These are phyloP conservation scores for Dothistroma septosporum DNA, from an alignment of 2,329 filamentous ascomycete species.

Conservation along the genomic window DNA sequence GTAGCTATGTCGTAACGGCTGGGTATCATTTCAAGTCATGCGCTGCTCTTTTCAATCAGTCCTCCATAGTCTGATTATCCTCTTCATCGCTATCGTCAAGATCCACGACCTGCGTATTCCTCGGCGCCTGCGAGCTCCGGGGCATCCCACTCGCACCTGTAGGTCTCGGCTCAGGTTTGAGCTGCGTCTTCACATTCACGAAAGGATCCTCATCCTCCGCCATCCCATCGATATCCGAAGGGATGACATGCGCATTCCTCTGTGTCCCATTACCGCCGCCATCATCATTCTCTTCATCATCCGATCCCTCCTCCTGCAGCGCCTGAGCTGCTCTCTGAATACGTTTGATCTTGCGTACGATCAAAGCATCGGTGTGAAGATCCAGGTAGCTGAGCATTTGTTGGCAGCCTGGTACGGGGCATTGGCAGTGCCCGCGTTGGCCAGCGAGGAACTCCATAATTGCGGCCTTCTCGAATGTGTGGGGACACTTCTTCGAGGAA, in stretches of 20 bases:
- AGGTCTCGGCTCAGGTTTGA: conserved; percentile 18
- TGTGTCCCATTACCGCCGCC: conserved; percentile 23
- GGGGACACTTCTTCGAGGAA: conserved; percentile 63
- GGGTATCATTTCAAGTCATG: background rate
- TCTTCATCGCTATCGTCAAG: conserved; percentile 19
- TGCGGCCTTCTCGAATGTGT: conserved; percentile 65
- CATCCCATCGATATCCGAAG: conserved; percentile 25
- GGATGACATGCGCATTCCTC: conserved; percentile 26
- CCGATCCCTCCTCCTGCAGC: conserved; percentile 45
- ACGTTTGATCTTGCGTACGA: conserved; percentile 57
- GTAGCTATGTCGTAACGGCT: background rate
- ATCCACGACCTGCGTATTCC: conserved; percentile 17
- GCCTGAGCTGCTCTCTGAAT: conserved; percentile 44
- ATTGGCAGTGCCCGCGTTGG: conserved; percentile 43
- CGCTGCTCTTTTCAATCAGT: background rate
- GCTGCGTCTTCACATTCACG: background rate
- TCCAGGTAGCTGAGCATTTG: conserved; percentile 51
- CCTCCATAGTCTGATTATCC: conserved; percentile 18
- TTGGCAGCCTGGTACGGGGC: conserved; percentile 63
- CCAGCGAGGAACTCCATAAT: conserved; percentile 53
- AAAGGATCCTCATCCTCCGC: conserved; percentile 5
- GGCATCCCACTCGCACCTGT: conserved; percentile 7
- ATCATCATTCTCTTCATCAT: conserved; percentile 32
- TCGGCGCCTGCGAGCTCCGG: conserved; percentile 6
- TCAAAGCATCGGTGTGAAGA: conserved; percentile 54